These are phyloP conservation scores for Musa troglodytarum DNA, from an alignment of 176 grass and related monocot species.

Conservation along the genomic window DNA sequence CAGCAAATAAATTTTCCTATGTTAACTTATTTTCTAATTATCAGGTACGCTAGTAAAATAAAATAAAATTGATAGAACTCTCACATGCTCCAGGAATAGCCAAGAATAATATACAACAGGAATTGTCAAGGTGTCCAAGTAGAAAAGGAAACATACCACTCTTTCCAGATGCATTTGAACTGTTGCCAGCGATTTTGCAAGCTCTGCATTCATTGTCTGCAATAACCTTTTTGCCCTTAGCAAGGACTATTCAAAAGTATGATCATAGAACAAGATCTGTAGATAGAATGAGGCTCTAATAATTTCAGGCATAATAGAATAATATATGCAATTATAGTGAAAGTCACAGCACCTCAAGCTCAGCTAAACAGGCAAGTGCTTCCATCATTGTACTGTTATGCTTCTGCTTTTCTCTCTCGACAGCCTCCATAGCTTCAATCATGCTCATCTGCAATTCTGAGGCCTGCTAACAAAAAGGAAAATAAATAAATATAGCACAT, in stretches of 20 bases:
- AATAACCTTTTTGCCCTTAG: conserved; percentile 11
- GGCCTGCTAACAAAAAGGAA: conserved; percentile 46
- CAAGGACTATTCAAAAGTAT: conserved; percentile 1
- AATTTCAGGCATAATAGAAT: conserved; percentile 1
- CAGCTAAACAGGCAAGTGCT: conserved; percentile 59
- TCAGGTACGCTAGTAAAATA: background rate
- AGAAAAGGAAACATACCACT: conserved; percentile 45
- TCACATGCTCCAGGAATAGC: background rate
- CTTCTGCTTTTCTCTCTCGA: conserved; percentile 70
- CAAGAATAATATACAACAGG: conserved; percentile 15
- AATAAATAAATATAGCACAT: conserved; percentile 8
- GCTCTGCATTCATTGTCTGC: conserved; percentile 78
- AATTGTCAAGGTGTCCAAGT: conserved; percentile 6
- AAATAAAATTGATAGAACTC: background rate
- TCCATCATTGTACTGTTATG: conserved; percentile 97
- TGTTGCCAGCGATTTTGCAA: conserved; percentile 66
- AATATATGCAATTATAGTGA: background rate
- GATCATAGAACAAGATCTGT: background rate
- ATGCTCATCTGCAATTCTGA: conserved; percentile 89
- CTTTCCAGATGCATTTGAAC: conserved; percentile 72
- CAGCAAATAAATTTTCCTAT: background rate
- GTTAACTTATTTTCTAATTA: background rate
- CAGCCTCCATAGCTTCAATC: conserved; percentile 87
- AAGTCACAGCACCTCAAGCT: conserved; percentile 57
- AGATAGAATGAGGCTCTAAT: background rate